Conservation (phyloP, 2,329 filamentous ascomycete genomes). For the Monilinia aucupariae region DNA sequence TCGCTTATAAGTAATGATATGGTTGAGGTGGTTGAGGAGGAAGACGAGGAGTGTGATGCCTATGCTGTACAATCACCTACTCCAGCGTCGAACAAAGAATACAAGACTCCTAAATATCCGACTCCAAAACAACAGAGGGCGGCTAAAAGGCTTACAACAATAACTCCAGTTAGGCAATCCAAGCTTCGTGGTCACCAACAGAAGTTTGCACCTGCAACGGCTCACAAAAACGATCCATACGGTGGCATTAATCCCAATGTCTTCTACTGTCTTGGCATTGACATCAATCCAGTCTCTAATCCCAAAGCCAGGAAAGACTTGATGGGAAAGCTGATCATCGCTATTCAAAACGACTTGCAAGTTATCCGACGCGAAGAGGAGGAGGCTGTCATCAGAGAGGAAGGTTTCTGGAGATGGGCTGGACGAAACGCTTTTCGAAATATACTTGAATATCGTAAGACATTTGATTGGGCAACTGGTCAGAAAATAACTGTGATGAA, state of each 20-base stretch:
- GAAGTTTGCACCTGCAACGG: conserved; percentile 19
- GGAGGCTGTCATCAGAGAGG: conserved; percentile 28
- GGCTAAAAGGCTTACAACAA: conserved; percentile 22
- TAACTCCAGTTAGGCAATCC: conserved; percentile 20
- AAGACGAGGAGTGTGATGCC: conserved; percentile 1
- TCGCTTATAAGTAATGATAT: background rate
- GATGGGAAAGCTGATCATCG: conserved; percentile 27
- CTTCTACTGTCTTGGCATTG: conserved; percentile 31
- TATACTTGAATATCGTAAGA: conserved; percentile 24
- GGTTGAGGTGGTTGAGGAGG: background rate
- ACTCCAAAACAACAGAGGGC: conserved; percentile 30
- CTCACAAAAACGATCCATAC: conserved; percentile 20
- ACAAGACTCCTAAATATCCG: conserved; percentile 21
- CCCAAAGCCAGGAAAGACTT: conserved; percentile 30
- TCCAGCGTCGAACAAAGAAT: conserved; percentile 9
- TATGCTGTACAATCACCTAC: conserved; percentile 9
- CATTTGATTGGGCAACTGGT: conserved; percentile 32
- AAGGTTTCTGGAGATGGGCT: conserved; percentile 35
- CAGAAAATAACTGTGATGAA: conserved; percentile 24
- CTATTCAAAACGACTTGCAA: conserved; percentile 30
- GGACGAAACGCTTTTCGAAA: conserved; percentile 26
- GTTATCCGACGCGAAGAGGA: conserved; percentile 28
- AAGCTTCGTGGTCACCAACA: conserved; percentile 23
- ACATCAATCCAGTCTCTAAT: conserved; percentile 23
- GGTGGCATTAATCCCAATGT: conserved; percentile 29